Evolutionary conservation across 1,139 yeast genomes (phyloP).

Genomic region (Geotrichum europaeum): DNA sequence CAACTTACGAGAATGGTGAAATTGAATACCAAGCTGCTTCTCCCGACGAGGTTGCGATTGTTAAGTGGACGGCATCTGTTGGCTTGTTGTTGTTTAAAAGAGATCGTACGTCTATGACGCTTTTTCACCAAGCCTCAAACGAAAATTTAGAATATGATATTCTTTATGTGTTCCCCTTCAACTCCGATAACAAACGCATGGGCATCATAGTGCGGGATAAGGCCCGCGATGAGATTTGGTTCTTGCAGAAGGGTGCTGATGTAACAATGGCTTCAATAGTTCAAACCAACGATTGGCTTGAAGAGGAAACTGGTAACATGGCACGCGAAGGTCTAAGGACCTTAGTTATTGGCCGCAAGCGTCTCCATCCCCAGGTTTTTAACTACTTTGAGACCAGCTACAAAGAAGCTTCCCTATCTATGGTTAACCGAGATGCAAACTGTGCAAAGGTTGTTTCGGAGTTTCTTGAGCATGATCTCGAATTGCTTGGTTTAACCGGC

Average conservation of each 20-base stretch:
- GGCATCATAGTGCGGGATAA: slow-evolving; percentile 74
- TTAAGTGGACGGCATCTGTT: slow-evolving; percentile 79
- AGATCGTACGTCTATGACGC: slow-evolving; percentile 68
- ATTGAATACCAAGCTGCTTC: slow-evolving; percentile 93
- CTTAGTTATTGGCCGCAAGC: slow-evolving; percentile 82
- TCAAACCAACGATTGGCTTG: slow-evolving; percentile 86
- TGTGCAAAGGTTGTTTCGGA: slow-evolving; percentile 65
- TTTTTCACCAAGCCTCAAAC: slow-evolving; percentile 59
- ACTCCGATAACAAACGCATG: slow-evolving; percentile 94
- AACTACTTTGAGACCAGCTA: slow-evolving; percentile 61
- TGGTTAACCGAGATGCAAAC: slow-evolving; percentile 68
- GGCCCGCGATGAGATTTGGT: slow-evolving; percentile 65
- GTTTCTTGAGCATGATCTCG: slow-evolving; percentile 76
- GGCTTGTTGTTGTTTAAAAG: slow-evolving; percentile 76
- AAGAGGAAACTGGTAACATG: slow-evolving; percentile 96
- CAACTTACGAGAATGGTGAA: slow-evolving; percentile 59
- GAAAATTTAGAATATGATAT: slow-evolving; percentile 56
- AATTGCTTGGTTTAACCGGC: slow-evolving; percentile 87
- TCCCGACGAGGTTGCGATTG: slow-evolving; percentile 97
- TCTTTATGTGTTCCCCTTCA: slow-evolving; percentile 84
- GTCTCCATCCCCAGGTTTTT: slow-evolving; percentile 48
- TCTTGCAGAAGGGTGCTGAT: slow-evolving; percentile 93
- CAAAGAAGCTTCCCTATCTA: slow-evolving; percentile 65
- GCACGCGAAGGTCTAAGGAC: slow-evolving; percentile 97
- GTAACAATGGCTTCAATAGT: slow-evolving; percentile 89